A percentile compares a stretch with the other conserved stretches of the same genome.
Evolutionary conservation across 2,329 filamentous ascomycete genomes (phyloP).

Genomic region (Calonectria crousiana): DNA sequence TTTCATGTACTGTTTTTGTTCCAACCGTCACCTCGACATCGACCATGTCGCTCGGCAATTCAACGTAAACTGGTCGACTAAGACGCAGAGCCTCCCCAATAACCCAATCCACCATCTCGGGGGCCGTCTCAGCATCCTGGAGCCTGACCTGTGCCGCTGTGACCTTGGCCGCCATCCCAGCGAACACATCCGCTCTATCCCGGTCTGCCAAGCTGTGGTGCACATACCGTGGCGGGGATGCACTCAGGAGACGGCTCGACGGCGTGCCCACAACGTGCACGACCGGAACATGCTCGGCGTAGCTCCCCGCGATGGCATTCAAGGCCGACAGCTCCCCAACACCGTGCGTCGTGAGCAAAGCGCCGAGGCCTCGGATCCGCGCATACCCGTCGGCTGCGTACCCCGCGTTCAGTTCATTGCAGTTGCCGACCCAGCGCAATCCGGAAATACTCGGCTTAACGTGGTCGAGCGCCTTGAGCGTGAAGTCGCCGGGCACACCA

Average conservation of each 20-base stretch:
- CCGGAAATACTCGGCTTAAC: not conserved
- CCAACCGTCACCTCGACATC: not conserved
- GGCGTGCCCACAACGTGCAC: not conserved
- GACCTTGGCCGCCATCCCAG: not conserved
- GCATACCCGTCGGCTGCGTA: not conserved
- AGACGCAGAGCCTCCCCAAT: not conserved
- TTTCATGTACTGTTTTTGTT: not conserved
- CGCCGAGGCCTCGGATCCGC: not conserved
- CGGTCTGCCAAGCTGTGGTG: not conserved
- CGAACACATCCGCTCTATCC: not conserved
- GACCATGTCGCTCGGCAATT: not conserved
- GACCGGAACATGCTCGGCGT: not conserved
- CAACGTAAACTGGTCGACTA: not conserved
- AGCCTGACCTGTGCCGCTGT: not conserved
- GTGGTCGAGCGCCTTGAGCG: not conserved
- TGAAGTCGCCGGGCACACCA: not conserved
- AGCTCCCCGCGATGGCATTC: not conserved
- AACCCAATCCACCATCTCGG: slow-evolving; percentile 1
- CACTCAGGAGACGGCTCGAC: not conserved
- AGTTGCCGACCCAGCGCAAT: not conserved
- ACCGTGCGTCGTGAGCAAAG: not conserved
- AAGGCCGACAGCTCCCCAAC: not conserved
- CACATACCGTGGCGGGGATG: not conserved
- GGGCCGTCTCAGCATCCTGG: not conserved
- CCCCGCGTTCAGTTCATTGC: slow-evolving; percentile 1